Percentiles rank a stretch among this genome's conserved stretches.
These are phyloP conservation scores for Bruguiera hainesii DNA, from an alignment of 441 rosid species.

Conservation along the genomic window DNA sequence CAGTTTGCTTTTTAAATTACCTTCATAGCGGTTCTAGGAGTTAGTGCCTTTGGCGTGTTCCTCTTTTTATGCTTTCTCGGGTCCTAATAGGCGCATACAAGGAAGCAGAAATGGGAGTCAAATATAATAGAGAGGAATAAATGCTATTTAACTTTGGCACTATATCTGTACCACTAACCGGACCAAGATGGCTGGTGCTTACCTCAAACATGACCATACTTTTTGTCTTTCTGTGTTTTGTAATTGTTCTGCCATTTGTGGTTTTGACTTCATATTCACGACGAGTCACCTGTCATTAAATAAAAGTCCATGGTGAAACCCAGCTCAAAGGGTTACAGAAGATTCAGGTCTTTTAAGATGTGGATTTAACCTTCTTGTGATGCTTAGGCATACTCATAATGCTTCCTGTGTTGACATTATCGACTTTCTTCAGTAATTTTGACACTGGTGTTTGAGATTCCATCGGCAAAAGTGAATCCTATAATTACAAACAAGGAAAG, in stretches of 20 bases:
- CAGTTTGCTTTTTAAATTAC: slow-evolving; percentile 28
- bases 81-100: slow-evolving; percentile 42
- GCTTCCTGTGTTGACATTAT: slow-evolving; percentile 45
- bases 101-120: slow-evolving; percentile 14
- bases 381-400: slow-evolving; percentile 52
- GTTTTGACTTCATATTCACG: slow-evolving; percentile 79
- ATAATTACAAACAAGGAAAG: slow-evolving; percentile 12
- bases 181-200: slow-evolving; percentile 13
- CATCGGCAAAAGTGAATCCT: slow-evolving; percentile 50
- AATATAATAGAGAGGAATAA: background rate
- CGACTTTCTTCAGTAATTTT: slow-evolving; percentile 49
- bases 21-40: slow-evolving; percentile 50
- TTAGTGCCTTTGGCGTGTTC: slow-evolving; percentile 46
- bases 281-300: slow-evolving; percentile 56
- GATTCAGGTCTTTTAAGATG: background rate
- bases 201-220: slow-evolving; percentile 82
- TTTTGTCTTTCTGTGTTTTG: slow-evolving; percentile 70
- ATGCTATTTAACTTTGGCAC: background rate
- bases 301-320: slow-evolving; percentile 6
- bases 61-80: slow-evolving; percentile 49
- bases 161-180: background rate
- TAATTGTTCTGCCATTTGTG: slow-evolving; percentile 55
- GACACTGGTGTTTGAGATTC: slow-evolving; percentile 58
- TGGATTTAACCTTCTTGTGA: slow-evolving; percentile 51
- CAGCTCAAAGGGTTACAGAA: background rate